Percentiles rank a stretch among this genome's conserved stretches.
Conservation (phyloP, 495 filamentous ascomycete genomes). For the Aspergillus biplanus region DNA sequence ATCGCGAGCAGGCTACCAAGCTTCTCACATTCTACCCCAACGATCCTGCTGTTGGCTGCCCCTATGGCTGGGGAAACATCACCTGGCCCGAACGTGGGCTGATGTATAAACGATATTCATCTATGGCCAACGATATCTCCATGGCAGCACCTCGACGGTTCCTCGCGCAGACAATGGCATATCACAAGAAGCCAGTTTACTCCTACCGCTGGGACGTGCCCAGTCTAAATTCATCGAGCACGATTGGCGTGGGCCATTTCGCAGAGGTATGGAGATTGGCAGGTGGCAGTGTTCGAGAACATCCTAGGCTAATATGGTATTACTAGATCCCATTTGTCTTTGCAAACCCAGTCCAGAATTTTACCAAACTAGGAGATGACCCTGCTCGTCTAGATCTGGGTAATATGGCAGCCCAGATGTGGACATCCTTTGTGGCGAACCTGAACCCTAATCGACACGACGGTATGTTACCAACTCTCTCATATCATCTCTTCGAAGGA, state of each 20-base stretch:
- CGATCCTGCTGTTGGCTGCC: slow-evolving; percentile 47
- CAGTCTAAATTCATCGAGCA: slow-evolving; percentile 32
- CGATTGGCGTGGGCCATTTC: slow-evolving; percentile 42
- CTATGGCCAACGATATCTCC: slow-evolving; percentile 56
- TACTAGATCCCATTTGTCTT: slow-evolving; percentile 46
- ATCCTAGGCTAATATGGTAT: not conserved
- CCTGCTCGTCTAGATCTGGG: slow-evolving; percentile 35
- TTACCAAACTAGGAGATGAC: slow-evolving; percentile 37
- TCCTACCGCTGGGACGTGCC: slow-evolving; percentile 59
- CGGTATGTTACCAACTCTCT: slow-evolving; percentile 22
- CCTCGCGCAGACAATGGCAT: slow-evolving; percentile 53
- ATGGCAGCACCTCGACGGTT: slow-evolving; percentile 59
- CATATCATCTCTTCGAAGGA: not conserved
- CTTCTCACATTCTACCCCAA: slow-evolving; percentile 45
- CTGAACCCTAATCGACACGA: slow-evolving; percentile 52
- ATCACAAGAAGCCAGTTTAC: slow-evolving; percentile 47
- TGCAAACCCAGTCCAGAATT: slow-evolving; percentile 52
- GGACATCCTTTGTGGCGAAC: slow-evolving; percentile 56
- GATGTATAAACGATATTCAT: slow-evolving; percentile 55
- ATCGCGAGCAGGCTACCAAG: slow-evolving; percentile 31
- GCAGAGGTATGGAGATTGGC: slow-evolving; percentile 31
- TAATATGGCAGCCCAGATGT: slow-evolving; percentile 54
- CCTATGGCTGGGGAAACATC: slow-evolving; percentile 53
- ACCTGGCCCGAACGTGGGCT: slow-evolving; percentile 48
- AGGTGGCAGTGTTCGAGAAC: not conserved